These are phyloP conservation scores for Venturiaceae sp. DNA, from an alignment of 2,329 filamentous ascomycete species.

Conservation along the genomic window DNA sequence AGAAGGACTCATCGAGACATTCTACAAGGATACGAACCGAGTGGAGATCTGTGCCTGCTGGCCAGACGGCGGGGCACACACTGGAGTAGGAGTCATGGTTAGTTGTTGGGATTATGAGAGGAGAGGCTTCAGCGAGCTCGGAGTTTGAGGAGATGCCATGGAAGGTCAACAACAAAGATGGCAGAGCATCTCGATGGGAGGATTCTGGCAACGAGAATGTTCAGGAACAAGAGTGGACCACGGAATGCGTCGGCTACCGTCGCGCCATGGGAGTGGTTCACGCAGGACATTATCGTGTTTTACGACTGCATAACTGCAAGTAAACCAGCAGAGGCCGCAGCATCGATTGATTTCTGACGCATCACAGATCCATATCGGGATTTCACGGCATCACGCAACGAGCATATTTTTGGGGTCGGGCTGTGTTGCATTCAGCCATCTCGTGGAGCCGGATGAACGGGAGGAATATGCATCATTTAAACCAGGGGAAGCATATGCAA, in stretches of 20 bases:
- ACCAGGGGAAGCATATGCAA: not conserved
- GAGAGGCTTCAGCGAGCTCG: conserved; percentile 3
- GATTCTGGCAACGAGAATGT: not conserved
- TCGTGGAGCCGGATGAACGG: not conserved
- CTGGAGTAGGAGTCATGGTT: not conserved
- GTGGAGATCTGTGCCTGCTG: conserved; percentile 7
- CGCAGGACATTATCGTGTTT: not conserved
- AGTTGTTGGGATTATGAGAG: conserved; percentile 6
- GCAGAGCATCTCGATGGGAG: not conserved
- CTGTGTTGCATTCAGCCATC: not conserved
- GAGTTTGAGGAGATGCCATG: not conserved
- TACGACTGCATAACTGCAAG: not conserved
- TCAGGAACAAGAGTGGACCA: too few relatives aligned
- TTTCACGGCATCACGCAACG: not conserved
- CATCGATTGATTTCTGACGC: not conserved
- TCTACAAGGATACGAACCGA: not conserved
- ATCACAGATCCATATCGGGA: not conserved
- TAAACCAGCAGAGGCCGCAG: not conserved
- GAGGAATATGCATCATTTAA: too few relatives aligned
- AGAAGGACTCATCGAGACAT: conserved; percentile 1
- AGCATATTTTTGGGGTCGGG: not conserved
- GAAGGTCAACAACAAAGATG: not conserved
- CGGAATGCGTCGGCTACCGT: not conserved
- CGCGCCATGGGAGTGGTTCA: not conserved
- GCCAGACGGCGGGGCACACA: not conserved